Base-by-base conservation (phyloP, 164 flowering plant species). In the Magnolia officinalis region DNA sequence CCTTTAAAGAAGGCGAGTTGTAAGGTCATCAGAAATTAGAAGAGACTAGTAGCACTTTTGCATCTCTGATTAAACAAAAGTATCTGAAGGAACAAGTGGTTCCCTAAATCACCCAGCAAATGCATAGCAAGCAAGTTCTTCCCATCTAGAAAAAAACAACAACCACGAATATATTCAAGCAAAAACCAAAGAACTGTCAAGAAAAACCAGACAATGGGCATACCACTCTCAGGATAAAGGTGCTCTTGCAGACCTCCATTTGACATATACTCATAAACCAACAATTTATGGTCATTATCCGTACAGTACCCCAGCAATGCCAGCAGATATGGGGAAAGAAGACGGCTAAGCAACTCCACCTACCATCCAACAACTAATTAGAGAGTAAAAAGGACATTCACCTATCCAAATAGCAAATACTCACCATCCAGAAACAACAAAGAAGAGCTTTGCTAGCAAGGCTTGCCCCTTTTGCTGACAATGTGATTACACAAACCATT, bases 241-340 rank as follows among this genome's bases (percentile, higher is more conserved):
- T 91, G 99, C 80, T 91, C 97, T 75, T 94, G 97, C 82, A 96
- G 85, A 67, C 97, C 96, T 74, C 98, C 98, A 83, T 92, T 92
- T 6, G 90, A 87, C 98, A 94, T 92, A 76, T 88, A 92, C 78
- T 96, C 98, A 75, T 92, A 96, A 31, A 96, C 99, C 78, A 96
- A 85, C 83, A 96, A 74, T 75, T 88, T 96, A 70, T 86, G 92
- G 79, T 80, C 83, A 77, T 77, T 79, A 74, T 92, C 95, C 0
- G 97, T 90, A 78, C 98, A 92, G 82, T 90, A 90, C 18, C 98
- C 99, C 81, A 94, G 78, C 89, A 96, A 83, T 72, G 89, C 85
- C 79, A 96, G 86, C 82, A 94, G 80, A 82, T 92, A 92, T 5
- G 97, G 94, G 49, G 97, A 91, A 59, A 74, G 85, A 67, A 96